phyloP scores from a whole-genome alignment of 129 eudicot genomes.

The Glebionis coronaria region DNA sequence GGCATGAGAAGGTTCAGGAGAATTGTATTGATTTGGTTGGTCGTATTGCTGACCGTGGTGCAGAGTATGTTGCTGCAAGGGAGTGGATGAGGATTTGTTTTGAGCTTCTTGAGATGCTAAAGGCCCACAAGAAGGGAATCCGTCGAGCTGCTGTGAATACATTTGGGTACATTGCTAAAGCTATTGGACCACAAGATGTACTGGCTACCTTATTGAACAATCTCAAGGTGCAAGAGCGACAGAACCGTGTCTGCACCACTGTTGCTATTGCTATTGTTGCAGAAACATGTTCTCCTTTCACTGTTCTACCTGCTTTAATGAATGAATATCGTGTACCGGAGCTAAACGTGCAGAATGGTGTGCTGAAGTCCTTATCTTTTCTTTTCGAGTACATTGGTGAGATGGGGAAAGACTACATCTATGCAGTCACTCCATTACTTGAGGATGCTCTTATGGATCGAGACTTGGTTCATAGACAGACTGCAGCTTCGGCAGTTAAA shows the following conservation, averaged over 20 bases:
- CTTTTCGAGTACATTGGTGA: constrained; percentile 93
- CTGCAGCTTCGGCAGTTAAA: constrained; percentile 95
- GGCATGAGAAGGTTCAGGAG: constrained; percentile 97
- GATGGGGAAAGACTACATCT: constrained; percentile 95
- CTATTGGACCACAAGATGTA: constrained; percentile 96
- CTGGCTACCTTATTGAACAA: constrained; percentile 85
- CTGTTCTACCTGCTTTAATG: constrained; percentile 93
- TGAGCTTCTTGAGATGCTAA: constrained; percentile 97
- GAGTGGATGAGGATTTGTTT: constrained; percentile 99
- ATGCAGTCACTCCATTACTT: constrained; percentile 87
- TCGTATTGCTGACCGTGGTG: constrained; percentile 96
- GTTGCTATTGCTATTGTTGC: constrained; percentile 98
- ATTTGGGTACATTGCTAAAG: constrained; percentile 94
- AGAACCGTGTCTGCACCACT: constrained; percentile 97
- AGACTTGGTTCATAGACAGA: constrained; percentile 86
- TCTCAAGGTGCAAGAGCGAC: constrained; percentile 94
- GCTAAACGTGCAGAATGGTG: constrained; percentile 92
- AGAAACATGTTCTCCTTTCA: constrained; percentile 93
- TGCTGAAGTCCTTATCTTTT: constrained; percentile 77
- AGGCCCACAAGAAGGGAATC: constrained; percentile 97
- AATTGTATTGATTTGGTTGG: constrained; percentile 96
- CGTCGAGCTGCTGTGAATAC: constrained; percentile 96
- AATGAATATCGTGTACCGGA: constrained; percentile 97
- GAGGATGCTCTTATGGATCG: constrained; percentile 98
- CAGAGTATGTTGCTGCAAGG: constrained; percentile 93